Conservation (phyloP, 1,139 yeast genomes). For the Blastobotrys proliferans region DNA sequence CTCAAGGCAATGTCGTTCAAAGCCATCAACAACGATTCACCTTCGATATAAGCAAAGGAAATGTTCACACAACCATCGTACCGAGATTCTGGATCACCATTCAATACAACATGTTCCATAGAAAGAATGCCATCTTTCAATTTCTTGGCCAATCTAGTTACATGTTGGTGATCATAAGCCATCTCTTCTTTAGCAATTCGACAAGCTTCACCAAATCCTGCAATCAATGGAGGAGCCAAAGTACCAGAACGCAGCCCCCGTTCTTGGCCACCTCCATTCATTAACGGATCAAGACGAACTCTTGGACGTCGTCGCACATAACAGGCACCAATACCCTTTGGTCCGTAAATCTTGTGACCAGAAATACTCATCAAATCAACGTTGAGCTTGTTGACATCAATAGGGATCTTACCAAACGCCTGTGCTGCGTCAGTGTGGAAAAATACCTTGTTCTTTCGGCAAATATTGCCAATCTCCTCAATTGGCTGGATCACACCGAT, state of each 20-base stretch:
- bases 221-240: conserved; percentile 88
- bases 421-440: conserved; percentile 99
- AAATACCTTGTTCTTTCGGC: conserved; percentile 82
- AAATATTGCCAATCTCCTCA: conserved; percentile 85
- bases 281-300: conserved; percentile 91
- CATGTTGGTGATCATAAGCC: conserved; percentile 69
- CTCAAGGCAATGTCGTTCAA: conserved; percentile 92
- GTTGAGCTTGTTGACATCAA: conserved; percentile 90
- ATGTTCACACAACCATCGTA: conserved; percentile 95
- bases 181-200: conserved; percentile 71
- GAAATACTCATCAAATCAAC: conserved; percentile 91
- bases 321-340: conserved; percentile 96
- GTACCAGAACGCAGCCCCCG: conserved; percentile 98
- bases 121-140: conserved; percentile 68
- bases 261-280: conserved; percentile 99
- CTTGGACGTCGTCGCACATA: conserved; percentile 97
- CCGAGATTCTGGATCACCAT: conserved; percentile 71
- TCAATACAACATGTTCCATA: conserved; percentile 83
- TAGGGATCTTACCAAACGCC: conserved; percentile 89
- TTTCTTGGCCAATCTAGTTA: conserved; percentile 64
- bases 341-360: conserved; percentile 96
- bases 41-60: conserved; percentile 96
- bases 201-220: conserved; percentile 98
- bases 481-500: conserved; percentile 97
- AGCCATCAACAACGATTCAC: conserved; percentile 96